Conservation (phyloP, 163 green algal genomes). For the Scenedesmus sp. region DNA sequence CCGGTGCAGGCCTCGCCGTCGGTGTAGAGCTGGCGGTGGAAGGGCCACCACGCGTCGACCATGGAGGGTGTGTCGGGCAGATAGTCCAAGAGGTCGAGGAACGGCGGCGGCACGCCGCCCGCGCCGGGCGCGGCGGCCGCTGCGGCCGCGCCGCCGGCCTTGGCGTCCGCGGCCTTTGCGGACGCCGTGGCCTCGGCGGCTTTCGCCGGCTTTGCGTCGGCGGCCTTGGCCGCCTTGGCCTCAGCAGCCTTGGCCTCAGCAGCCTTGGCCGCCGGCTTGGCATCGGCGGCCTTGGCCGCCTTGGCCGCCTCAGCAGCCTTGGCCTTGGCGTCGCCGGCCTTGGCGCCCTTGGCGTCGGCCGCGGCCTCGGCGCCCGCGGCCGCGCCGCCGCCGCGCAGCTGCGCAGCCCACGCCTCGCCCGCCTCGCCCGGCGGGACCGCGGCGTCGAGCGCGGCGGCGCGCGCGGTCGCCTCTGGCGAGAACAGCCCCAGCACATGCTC, state of each 20-base stretch:
- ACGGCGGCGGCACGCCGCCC: constrained; percentile 8
- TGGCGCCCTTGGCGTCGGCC: no score
- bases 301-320: not conserved
- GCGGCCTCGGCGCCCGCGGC: no score
- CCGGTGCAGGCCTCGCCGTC: constrained; percentile 1
- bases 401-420: no score
- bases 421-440: no score
- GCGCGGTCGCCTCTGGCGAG: constrained; percentile 32
- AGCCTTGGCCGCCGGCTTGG: not conserved
- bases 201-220: not conserved
- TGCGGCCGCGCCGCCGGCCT: not conserved
- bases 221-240: not conserved
- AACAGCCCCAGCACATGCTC: constrained; percentile 52
- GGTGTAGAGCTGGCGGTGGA: constrained; percentile 55
- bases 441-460: constrained; percentile 22
- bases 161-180: not conserved
- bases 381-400: no score
- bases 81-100: constrained; percentile 56
- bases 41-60: constrained; percentile 49
- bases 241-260: not conserved
- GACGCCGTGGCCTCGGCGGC: not conserved
- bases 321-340: constrained; percentile 4
- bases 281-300: not conserved
- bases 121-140: not conserved
- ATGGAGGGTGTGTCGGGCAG: constrained; percentile 48